phyloP scores from a whole-genome alignment of 495 filamentous ascomycete species.

The Neurospora sp. region DNA sequence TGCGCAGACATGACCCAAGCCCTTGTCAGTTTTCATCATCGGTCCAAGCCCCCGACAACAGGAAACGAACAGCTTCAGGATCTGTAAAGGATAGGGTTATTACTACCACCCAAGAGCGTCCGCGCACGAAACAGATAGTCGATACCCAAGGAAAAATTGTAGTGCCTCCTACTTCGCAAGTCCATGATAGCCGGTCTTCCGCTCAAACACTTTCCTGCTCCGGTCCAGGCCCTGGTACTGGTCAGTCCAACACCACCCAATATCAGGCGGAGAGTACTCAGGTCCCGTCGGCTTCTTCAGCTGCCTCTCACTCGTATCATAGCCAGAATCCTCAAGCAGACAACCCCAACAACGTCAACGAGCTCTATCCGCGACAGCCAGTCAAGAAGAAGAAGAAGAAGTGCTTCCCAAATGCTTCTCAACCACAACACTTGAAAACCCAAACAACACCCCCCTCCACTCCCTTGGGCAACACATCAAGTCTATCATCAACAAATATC shows the following conservation, averaged over 20 bases:
- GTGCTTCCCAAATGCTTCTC: not conserved
- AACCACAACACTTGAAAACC: not conserved
- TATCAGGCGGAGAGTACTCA: not conserved
- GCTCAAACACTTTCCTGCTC: not conserved
- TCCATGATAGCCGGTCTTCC: not conserved
- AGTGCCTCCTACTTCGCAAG: not conserved
- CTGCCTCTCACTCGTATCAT: not conserved
- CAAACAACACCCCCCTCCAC: not conserved
- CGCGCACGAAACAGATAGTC: not conserved
- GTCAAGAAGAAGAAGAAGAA: not conserved
- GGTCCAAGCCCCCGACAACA: not conserved
- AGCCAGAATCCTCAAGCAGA: not conserved
- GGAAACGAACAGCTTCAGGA: not conserved
- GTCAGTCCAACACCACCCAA: too few species aligned
- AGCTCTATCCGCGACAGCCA: not conserved
- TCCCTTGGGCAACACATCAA: not conserved
- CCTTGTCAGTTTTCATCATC: not conserved
- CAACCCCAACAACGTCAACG: not conserved
- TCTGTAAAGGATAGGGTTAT: not conserved
- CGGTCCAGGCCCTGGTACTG: too few species aligned
- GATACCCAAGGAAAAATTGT: not conserved
- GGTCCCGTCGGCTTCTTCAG: not conserved
- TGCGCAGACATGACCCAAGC: not conserved
- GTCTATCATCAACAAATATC: not conserved
- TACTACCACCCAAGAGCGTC: not conserved